phyloP scores from a whole-genome alignment of 2,329 filamentous ascomycete species.

The Exophiala dermatitidis region DNA sequence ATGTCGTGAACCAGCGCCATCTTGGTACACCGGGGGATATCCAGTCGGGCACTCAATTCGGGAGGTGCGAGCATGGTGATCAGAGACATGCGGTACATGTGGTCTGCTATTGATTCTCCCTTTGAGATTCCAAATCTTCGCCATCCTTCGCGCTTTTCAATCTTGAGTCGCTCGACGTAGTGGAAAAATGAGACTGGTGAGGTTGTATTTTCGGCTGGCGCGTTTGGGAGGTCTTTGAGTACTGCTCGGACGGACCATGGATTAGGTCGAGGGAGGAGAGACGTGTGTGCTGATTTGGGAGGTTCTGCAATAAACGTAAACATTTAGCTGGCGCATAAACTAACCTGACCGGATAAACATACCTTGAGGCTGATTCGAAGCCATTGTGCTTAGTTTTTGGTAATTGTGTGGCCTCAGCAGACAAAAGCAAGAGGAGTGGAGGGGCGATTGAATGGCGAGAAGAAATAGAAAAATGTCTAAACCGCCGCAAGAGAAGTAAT shows the following conservation, averaged over 20 bases:
- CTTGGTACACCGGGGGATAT: conserved; percentile 77
- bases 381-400: neutral
- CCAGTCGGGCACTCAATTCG: conserved; percentile 61
- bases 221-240: conserved; percentile 56
- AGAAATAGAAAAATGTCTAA: neutral
- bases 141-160: conserved; percentile 94
- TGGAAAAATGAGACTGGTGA: conserved; percentile 92
- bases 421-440: neutral
- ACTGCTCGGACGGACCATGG: conserved; percentile 43
- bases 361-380: conserved; percentile 10
- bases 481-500: neutral
- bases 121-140: conserved; percentile 67
- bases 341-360: neutral
- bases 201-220: conserved; percentile 52
- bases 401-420: neutral
- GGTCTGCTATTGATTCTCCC: conserved; percentile 89
- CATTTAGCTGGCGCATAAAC: neutral
- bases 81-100: conserved; percentile 99
- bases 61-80: conserved; percentile 88
- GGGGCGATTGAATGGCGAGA: neutral
- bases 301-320: neutral
- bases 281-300: conserved; percentile 18
- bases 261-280: conserved; percentile 23
- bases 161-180: conserved; percentile 87
- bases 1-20: conserved; percentile 98